Evolutionary conservation across 2,329 filamentous ascomycete species (phyloP).

Genomic region (Claviceps sp.): DNA sequence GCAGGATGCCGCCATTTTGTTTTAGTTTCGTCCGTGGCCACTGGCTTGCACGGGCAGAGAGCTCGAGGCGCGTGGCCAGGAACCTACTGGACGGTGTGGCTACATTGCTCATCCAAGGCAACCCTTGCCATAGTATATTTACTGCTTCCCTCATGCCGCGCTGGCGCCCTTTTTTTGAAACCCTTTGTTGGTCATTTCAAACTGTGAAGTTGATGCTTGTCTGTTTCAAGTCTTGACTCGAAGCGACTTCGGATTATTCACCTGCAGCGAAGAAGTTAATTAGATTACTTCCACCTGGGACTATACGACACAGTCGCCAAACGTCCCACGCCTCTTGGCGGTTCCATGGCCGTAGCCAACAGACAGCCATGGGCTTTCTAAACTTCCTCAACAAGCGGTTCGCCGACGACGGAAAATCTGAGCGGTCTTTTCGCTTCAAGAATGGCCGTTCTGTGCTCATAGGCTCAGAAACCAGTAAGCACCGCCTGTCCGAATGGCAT

Average conservation of each 20-base stretch:
- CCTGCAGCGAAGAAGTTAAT: not conserved
- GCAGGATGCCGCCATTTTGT: conserved; percentile 4
- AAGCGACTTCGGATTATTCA: not conserved
- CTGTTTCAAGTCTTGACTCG: not conserved
- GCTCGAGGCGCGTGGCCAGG: not conserved
- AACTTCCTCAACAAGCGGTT: conserved; percentile 3
- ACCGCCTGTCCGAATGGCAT: not conserved
- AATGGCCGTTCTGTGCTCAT: not conserved
- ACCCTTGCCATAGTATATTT: conserved; percentile 2
- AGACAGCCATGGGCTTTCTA: conserved; percentile 4
- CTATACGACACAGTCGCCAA: no score
- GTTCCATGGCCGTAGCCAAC: not conserved
- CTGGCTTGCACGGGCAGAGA: not conserved
- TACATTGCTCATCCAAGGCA: not conserved
- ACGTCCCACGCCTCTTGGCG: not conserved
- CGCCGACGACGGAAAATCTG: not conserved
- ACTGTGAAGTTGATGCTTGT: not conserved
- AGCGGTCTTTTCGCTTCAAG: conserved; percentile 1
- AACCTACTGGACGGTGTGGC: not conserved
- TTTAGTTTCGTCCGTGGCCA: conserved; percentile 1
- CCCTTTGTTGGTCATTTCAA: not conserved
- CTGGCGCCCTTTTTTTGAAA: not conserved
- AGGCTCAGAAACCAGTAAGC: conserved; percentile 1
- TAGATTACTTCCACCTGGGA: not conserved
- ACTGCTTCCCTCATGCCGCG: not conserved